A percentile compares a stretch with the other conserved stretches of the same genome.
phyloP scores from a whole-genome alignment of 73 alveolate genomes.

The Paramecium bursaria region DNA sequence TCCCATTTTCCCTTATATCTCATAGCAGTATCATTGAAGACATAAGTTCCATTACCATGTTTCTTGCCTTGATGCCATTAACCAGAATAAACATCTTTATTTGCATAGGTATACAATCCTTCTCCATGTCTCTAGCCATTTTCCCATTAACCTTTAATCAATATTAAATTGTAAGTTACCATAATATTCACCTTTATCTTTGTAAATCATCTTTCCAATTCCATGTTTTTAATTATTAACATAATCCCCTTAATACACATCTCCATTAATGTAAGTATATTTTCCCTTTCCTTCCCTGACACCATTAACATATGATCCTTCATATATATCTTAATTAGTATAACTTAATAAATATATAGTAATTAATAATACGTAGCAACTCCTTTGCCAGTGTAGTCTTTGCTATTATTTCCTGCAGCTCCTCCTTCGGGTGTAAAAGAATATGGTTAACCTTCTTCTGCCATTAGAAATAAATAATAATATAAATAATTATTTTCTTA shows the following conservation, averaged over 20 bases:
- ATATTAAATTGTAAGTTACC: slow-evolving; percentile 24
- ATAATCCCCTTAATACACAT: slow-evolving; percentile 83
- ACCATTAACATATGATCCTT: slow-evolving; percentile 86
- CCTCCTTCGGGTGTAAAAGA: slow-evolving; percentile 71
- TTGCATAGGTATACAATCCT: slow-evolving; percentile 89
- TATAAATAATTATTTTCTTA: too few species aligned
- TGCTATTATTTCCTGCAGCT: slow-evolving; percentile 72
- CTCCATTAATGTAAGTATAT: slow-evolving; percentile 65
- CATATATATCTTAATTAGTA: slow-evolving; percentile 88
- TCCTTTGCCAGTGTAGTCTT: slow-evolving; percentile 85
- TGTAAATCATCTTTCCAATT: slow-evolving; percentile 86
- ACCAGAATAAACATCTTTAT: slow-evolving; percentile 92
- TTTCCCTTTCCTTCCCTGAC: slow-evolving; percentile 79
- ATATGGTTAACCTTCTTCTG: slow-evolving; percentile 51
- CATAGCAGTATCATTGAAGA: slow-evolving; percentile 61
- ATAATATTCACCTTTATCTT: slow-evolving; percentile 83
- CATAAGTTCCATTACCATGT: slow-evolving; percentile 72
- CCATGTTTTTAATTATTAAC: slow-evolving; percentile 86
- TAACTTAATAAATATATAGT: slow-evolving; percentile 50
- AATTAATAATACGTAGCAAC: slow-evolving; percentile 69
- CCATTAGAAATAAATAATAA: neutral
- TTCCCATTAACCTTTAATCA: slow-evolving; percentile 73
- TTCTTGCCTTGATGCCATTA: slow-evolving; percentile 80
- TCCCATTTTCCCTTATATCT: slow-evolving; percentile 47
- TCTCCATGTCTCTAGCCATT: slow-evolving; percentile 89